Conservation (phyloP, 306 rosid species). For the Sesbania bispinosa region DNA sequence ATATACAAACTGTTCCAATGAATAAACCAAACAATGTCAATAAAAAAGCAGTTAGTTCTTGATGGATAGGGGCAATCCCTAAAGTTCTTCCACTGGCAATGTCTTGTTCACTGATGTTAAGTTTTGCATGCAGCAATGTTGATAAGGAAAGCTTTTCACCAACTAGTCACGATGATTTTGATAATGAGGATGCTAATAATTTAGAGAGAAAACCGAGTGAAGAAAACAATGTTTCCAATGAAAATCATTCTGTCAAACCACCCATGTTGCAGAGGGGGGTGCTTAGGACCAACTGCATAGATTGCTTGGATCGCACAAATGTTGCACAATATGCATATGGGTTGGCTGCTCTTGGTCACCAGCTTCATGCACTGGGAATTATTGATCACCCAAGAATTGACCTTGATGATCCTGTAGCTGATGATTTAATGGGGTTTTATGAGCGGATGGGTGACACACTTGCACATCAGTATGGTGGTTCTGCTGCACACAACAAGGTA, state of each 20-base stretch:
- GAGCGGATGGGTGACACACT: constrained; percentile 96
- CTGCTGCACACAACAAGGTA: constrained; percentile 99
- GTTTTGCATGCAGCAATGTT: constrained; percentile 34
- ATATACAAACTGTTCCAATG: not conserved
- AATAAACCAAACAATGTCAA: not conserved
- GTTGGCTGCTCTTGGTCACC: constrained; percentile 81
- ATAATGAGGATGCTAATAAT: constrained; percentile 43
- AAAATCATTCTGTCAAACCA: constrained; percentile 37
- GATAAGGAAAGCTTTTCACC: constrained; percentile 27
- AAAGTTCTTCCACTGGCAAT: not conserved
- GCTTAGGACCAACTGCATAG: constrained; percentile 94
- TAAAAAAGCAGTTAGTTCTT: constrained; percentile 9
- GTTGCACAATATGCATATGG: constrained; percentile 98
- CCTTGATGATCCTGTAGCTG: constrained; percentile 76
- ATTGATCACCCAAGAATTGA: constrained; percentile 66
- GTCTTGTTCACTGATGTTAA: constrained; percentile 23
- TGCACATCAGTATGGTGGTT: constrained; percentile 95
- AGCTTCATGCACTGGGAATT: constrained; percentile 66
- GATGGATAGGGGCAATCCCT: constrained; percentile 1
- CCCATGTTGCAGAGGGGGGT: constrained; percentile 77
- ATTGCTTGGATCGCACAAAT: constrained; percentile 98
- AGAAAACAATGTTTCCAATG: constrained; percentile 38
- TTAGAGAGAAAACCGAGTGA: constrained; percentile 39
- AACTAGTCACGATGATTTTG: not conserved
- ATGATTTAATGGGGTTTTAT: constrained; percentile 73